Conservation (phyloP, 2,329 filamentous ascomycete genomes). For the Stagonosporopsis cucurbitacearum region DNA sequence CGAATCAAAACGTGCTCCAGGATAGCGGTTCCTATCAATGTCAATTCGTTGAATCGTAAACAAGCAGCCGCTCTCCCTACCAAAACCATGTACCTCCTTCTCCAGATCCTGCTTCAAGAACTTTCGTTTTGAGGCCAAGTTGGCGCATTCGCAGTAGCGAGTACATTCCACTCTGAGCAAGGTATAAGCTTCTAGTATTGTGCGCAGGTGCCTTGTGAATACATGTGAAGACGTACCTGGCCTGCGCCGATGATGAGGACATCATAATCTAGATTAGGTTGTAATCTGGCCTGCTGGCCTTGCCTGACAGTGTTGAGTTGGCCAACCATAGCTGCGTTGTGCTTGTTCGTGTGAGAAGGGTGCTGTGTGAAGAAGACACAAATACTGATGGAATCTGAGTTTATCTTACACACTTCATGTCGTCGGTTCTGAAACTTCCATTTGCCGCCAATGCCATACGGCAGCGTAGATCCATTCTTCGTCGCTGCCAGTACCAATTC, state of each 20-base stretch:
- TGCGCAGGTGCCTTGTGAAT: no score
- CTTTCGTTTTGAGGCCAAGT: constrained; percentile 34
- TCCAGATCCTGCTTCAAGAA: constrained; percentile 43
- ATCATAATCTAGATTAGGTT: constrained; percentile 28
- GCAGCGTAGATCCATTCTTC: not conserved
- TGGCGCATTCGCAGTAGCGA: constrained; percentile 45
- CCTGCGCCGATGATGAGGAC: constrained; percentile 42
- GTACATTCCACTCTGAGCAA: constrained; percentile 38
- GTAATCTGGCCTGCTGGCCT: constrained; percentile 18
- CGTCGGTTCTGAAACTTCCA: not conserved
- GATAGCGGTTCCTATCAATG: constrained; percentile 53
- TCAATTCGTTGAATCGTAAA: not conserved
- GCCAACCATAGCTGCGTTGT: constrained; percentile 22
- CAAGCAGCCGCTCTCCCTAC: constrained; percentile 8
- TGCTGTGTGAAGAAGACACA: not conserved
- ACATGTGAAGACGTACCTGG: constrained; percentile 26
- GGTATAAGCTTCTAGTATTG: not conserved
- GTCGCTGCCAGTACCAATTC: not conserved
- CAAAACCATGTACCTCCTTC: constrained; percentile 50
- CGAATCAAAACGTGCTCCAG: constrained; percentile 57
- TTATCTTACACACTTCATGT: not conserved
- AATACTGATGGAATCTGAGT: not conserved
- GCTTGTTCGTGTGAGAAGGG: not conserved
- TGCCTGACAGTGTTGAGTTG: constrained; percentile 9
- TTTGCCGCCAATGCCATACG: not conserved